Conservation (phyloP, 2,329 filamentous ascomycete genomes). For the Colletotrichum camelliae region DNA sequence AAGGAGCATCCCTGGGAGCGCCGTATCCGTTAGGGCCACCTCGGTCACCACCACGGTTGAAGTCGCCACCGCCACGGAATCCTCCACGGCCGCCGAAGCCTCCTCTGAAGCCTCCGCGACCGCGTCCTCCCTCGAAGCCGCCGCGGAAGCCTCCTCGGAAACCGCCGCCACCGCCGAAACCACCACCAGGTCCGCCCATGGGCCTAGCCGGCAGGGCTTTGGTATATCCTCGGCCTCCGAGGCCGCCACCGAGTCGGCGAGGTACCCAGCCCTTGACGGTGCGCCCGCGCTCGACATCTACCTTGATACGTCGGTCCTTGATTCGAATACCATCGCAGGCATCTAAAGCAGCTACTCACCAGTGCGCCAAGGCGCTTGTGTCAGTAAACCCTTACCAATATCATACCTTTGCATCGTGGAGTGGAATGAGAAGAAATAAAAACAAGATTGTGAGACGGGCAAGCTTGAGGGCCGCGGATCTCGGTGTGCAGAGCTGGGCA, state of each 20-base stretch:
- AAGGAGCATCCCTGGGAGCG: constrained; percentile 64
- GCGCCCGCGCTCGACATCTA: constrained; percentile 94
- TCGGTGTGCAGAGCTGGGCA: constrained; percentile 47
- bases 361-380: constrained; percentile 66
- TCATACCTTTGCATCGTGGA: constrained; percentile 34
- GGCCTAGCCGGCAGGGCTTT: constrained; percentile 78
- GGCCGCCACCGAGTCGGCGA: constrained; percentile 86
- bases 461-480: constrained; percentile 62
- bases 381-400: constrained; percentile 70
- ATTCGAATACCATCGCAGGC: constrained; percentile 86
- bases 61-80: constrained; percentile 47
- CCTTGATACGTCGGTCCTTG: constrained; percentile 88
- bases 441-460: constrained; percentile 50
- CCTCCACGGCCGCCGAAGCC: constrained; percentile 65
- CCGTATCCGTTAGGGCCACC: constrained; percentile 54
- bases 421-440: constrained; percentile 27
- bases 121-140: constrained; percentile 37
- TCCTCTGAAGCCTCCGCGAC: constrained; percentile 43
- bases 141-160: constrained; percentile 53
- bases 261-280: constrained; percentile 95
- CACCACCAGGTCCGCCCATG: constrained; percentile 60
- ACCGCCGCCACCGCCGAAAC: constrained; percentile 53
- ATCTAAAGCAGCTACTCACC: constrained; percentile 84
- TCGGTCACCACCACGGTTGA: constrained; percentile 44
- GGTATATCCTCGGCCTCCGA: constrained; percentile 92